phyloP scores from a whole-genome alignment of 2,329 filamentous ascomycete species.

The Penicillium sp. region DNA sequence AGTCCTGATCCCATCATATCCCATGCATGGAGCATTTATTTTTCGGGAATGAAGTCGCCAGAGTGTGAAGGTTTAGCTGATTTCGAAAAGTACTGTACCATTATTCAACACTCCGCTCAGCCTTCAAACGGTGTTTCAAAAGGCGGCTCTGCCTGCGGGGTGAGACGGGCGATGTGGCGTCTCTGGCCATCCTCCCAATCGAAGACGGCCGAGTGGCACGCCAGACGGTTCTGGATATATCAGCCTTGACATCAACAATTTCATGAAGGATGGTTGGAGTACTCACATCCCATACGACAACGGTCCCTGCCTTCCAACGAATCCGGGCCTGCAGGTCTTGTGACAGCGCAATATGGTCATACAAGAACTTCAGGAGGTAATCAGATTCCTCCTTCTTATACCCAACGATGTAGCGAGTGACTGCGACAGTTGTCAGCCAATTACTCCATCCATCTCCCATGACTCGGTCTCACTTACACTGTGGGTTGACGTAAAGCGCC shows the following conservation, averaged over 20 bases:
- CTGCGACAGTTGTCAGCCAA: constrained; percentile 39
- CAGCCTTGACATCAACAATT: constrained; percentile 4
- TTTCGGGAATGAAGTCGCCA: too few relatives aligned
- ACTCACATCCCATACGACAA: constrained; percentile 76
- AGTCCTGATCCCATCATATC: too few relatives aligned
- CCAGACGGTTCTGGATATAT: constrained; percentile 64
- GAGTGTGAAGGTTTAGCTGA: too few relatives aligned
- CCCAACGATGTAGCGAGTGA: constrained; percentile 78
- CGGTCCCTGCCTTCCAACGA: constrained; percentile 76
- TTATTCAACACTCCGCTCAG: constrained; percentile 3
- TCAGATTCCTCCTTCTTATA: constrained; percentile 88
- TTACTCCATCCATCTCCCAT: neutral
- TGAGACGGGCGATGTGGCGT: constrained; percentile 78
- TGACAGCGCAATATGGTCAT: constrained; percentile 70
- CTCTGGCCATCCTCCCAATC: constrained; percentile 81
- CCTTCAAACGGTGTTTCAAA: constrained; percentile 66
- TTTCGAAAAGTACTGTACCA: too few relatives aligned
- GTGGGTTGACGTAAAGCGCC: constrained; percentile 77
- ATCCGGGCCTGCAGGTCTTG: constrained; percentile 74
- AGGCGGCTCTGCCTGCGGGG: constrained; percentile 77
- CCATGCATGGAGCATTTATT: too few relatives aligned
- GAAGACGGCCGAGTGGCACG: constrained; percentile 74
- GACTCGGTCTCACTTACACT: constrained; percentile 59
- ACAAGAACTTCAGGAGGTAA: constrained; percentile 72
- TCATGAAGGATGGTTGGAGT: neutral